Base-by-base conservation (phyloP, 2,329 filamentous ascomycete genomes). In the Colletotrichum costaricense region DNA sequence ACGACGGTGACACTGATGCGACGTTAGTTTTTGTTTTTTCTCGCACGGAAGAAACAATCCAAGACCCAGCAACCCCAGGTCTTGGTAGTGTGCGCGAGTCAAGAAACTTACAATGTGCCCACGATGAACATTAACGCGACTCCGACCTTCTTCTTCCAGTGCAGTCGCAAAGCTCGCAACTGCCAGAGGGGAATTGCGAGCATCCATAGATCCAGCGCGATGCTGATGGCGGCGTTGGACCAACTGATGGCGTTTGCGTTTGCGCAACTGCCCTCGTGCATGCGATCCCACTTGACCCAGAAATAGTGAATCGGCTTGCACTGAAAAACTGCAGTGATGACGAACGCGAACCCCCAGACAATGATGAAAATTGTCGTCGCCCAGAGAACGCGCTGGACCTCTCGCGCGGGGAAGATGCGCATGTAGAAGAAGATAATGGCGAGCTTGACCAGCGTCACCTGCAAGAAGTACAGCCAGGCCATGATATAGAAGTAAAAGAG, bases 211-310 rank as follows among this genome's bases (percentile, higher is more conserved):
- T 90, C 88, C 30, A 87, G 79, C 0, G 78, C 78, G 64, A 90
- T 88, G 67, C 84, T 86, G 62, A 87, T 82, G 2, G 77, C 82
- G 0, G 87, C 87, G 38, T 86, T 85, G 4, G 84, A 79, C 85
- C 86, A 89, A 0, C 79, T 82, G 19, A 87, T 79, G 2, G 80
- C 78, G 72, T 86, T 87, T 60, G 84, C 78, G 62, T 86, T 81
- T 12, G 86, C 78, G 74, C 88, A 90, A 4, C 71, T 77, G 0
- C 88, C 88, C 2, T 78, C 38, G 55, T 84, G 81, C 71, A 84
- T 76, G 2, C 84, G 85, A 55, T 87, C 85, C 88, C 88, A 90
- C n/a, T 78, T 78, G 0, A 78, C 82, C 89, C 89, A 91, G 76
- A 85, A 86, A 69, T 82, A 85, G 9, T 76, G 77, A 33, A 89